Base-by-base conservation (phyloP, 352 stramenopile species). In the Globisporangium paddicum region DNA sequence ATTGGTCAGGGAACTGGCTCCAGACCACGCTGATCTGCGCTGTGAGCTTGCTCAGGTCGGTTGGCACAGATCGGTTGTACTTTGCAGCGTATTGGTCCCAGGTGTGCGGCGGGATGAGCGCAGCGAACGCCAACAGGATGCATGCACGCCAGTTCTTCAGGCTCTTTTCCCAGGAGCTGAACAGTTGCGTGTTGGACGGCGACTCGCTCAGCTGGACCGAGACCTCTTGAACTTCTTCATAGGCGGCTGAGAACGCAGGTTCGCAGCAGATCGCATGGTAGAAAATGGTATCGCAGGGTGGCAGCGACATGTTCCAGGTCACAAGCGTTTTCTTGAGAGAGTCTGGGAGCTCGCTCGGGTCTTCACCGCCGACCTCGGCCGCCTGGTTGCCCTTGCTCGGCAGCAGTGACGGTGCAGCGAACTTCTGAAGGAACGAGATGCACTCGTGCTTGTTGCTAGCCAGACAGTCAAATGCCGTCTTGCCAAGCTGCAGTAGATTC, bases 231-330 rank as follows among this genome's bases (percentile, higher is more conserved):
- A 93, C 70, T 32, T 77, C 58, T 40, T 89, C 67, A 55, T 91
- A 93, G 19, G 67, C 63, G 6, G 58, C 51, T 51, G 78, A 66
- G 60, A 93, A 90, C 3, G 77, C 68, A 28, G 79, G 70, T 51
- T 93, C 84, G 58, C 84, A 93, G 44, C 76, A 93, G 37, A 93
- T 54, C 4, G 79, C 79, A 42, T 82, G 75, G 71, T 93, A 93
- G 45, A 93, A 92, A 4, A 71, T 60, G 52, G 73, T 73, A 55
- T 93, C 82, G 66, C 90, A 90, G 38, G 84, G 82, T 18, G 84
- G 84, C 7, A 93, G 62, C 34, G 77, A 89, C 10, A 68, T 60
- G 56, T 93, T 93, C 84, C 84, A 93, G n/a, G 58, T 42, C 0
- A 30, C 56, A 8, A 93, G 61, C 8, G 70, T 62, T 23, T 64